Percentiles rank a stretch among this genome's conserved stretches.
phyloP scores from a whole-genome alignment of 2,329 filamentous ascomycete species.

The Cladosporium sphaerospermum region DNA sequence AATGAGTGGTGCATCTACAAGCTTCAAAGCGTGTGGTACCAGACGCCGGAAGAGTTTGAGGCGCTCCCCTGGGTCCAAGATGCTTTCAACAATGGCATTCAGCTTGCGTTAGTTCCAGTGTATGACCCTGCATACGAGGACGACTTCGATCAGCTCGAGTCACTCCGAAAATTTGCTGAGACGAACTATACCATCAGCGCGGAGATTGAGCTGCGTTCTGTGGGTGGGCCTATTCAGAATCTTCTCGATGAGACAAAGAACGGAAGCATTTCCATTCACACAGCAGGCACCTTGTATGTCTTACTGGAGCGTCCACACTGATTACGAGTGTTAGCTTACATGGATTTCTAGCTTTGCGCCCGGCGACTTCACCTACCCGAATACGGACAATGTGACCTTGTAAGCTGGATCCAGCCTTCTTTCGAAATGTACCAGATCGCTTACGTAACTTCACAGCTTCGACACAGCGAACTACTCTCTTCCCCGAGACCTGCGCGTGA shows the following conservation, averaged over 20 bases:
- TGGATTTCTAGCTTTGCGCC: slow-evolving; percentile 7
- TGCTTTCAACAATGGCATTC: slow-evolving; percentile 10
- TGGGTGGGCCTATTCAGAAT: slow-evolving; percentile 10
- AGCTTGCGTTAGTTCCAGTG: slow-evolving; percentile 14
- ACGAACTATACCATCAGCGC: slow-evolving; percentile 17
- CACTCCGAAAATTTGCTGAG: slow-evolving; percentile 10
- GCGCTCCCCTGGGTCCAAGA: slow-evolving; percentile 17
- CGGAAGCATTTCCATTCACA: neutral
- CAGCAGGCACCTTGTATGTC: slow-evolving; percentile 6
- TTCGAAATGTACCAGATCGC: neutral
- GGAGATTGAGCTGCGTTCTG: slow-evolving; percentile 12
- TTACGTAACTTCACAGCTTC: slow-evolving; percentile 2
- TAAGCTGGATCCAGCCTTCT: neutral
- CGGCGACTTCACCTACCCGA: slow-evolving; percentile 15
- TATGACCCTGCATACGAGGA: slow-evolving; percentile 11
- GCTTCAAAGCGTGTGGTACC: slow-evolving; percentile 15
- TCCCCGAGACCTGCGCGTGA: slow-evolving; percentile 12
- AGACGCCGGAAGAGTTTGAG: slow-evolving; percentile 15
- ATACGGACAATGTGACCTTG: slow-evolving; percentile 2
- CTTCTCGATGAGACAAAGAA: slow-evolving; percentile 11
- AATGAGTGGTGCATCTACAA: slow-evolving; percentile 20
- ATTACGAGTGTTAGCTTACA: too few species aligned
- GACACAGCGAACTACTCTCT: slow-evolving; percentile 16
- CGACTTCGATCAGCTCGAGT: slow-evolving; percentile 13
- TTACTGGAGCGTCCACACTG: too few species aligned